Percentiles rank a stretch among this genome's conserved stretches.
These are phyloP conservation scores for Tricholoma matsutake DNA, from an alignment of 768 basidiomycete genomes.

Conservation along the genomic window DNA sequence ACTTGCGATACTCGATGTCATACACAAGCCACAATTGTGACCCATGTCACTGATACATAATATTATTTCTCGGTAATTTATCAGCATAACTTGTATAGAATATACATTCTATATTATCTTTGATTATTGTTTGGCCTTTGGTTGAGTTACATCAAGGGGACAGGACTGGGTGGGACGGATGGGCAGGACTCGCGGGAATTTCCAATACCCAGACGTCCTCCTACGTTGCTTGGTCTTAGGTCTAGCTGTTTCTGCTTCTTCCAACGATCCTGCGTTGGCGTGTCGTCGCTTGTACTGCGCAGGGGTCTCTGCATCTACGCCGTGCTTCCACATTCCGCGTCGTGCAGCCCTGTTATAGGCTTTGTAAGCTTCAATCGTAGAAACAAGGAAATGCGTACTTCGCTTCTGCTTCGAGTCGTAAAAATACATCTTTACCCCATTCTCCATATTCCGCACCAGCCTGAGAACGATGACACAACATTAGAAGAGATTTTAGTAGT, in stretches of 20 bases:
- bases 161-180: too few relatives aligned
- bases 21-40: too few relatives aligned
- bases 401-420: slow-evolving; percentile 60
- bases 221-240: background rate
- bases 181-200: too few relatives aligned
- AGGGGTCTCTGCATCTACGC: slow-evolving; percentile 58
- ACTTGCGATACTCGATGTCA: too few relatives aligned
- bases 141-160: too few relatives aligned
- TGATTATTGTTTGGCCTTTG: too few relatives aligned
- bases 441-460: slow-evolving; percentile 78
- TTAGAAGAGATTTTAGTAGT: background rate
- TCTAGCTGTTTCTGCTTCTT: slow-evolving; percentile 13
- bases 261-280: slow-evolving; percentile 25
- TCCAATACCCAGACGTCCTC: too few relatives aligned
- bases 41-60: too few relatives aligned
- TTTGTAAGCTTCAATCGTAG: background rate
- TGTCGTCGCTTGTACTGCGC: slow-evolving; percentile 77
- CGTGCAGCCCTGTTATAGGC: slow-evolving; percentile 46
- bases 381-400: slow-evolving; percentile 42
- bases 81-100: too few relatives aligned
- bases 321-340: slow-evolving; percentile 74
- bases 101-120: too few relatives aligned
- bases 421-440: slow-evolving; percentile 60
- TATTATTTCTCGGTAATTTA: too few relatives aligned
- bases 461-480: slow-evolving; percentile 14